These are phyloP conservation scores for Arthrobotrys pseudoclavata DNA, from an alignment of 2,329 filamentous ascomycete species.

Conservation along the genomic window DNA sequence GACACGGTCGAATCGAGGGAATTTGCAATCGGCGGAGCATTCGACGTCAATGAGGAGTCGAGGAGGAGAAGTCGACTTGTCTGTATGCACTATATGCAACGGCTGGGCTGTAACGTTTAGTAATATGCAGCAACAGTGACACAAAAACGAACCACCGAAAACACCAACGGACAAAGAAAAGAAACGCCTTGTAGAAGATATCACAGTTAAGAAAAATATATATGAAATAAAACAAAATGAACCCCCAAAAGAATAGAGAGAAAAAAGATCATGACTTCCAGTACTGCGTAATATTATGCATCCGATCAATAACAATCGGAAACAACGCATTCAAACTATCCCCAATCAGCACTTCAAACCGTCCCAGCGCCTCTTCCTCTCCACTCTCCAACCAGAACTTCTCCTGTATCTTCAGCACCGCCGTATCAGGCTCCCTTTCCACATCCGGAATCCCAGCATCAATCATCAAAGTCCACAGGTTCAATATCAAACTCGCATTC, in stretches of 20 bases:
- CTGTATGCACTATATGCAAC: neutral
- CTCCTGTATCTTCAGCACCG: slow-evolving; percentile 94
- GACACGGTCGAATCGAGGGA: slow-evolving; percentile 7
- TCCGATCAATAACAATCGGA: slow-evolving; percentile 91
- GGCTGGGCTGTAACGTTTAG: slow-evolving; percentile 1
- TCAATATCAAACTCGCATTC: slow-evolving; percentile 89
- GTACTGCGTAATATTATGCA: slow-evolving; percentile 93
- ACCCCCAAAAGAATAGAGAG: neutral
- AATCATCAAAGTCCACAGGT: slow-evolving; percentile 96
- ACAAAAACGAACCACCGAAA: neutral
- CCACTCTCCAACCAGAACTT: slow-evolving; percentile 90
- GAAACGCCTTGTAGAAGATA: neutral
- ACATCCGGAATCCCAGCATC: slow-evolving; percentile 98
- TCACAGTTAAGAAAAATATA: neutral
- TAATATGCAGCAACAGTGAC: neutral
- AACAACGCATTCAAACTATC: slow-evolving; percentile 91
- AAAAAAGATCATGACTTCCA: slow-evolving; percentile 75
- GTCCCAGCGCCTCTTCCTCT: slow-evolving; percentile 90
- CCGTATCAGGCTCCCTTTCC: slow-evolving; percentile 89
- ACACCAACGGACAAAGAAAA: neutral
- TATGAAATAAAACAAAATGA: neutral
- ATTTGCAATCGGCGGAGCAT: neutral
- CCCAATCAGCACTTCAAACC: slow-evolving; percentile 90
- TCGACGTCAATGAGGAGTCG: neutral
- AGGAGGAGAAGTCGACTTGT: neutral